These are phyloP conservation scores for Raddia distichophylla DNA, from an alignment of 176 grass and related monocot genomes.

Conservation along the genomic window DNA sequence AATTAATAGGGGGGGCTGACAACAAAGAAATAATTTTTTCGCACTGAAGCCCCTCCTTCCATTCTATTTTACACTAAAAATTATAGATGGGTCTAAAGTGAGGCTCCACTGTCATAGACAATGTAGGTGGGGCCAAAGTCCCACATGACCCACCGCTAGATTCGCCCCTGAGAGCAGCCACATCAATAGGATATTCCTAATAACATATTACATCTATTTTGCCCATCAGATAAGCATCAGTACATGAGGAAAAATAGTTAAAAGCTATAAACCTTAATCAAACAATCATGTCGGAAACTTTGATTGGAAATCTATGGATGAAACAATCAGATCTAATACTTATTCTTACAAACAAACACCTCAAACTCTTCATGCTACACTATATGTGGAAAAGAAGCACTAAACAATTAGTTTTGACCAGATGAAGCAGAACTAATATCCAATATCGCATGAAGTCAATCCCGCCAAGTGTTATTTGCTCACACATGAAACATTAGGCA, in stretches of 20 bases:
- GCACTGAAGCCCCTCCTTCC: too few species aligned
- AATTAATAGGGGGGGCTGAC: too few species aligned
- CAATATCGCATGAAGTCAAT: neutral
- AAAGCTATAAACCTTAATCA: neutral
- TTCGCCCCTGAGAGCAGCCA: too few species aligned
- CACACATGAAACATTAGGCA: neutral
- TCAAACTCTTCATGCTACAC: neutral
- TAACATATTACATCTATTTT: neutral
- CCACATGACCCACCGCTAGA: too few species aligned
- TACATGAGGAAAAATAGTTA: neutral
- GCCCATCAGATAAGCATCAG: neutral
- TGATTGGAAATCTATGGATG: neutral
- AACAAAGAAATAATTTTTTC: too few species aligned
- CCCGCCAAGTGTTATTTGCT: conserved; percentile 4
- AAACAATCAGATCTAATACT: conserved; percentile 20
- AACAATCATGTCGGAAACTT: neutral
- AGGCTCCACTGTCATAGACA: too few species aligned
- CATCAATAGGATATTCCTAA: neutral
- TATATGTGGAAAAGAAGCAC: neutral
- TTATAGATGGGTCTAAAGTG: too few species aligned
- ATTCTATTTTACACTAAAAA: too few species aligned
- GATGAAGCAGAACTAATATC: neutral
- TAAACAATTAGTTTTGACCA: neutral
- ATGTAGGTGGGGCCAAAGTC: too few species aligned
- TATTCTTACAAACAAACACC: neutral